Conservation (phyloP, 768 basidiomycete species). For the Cubamyces lactineus region DNA sequence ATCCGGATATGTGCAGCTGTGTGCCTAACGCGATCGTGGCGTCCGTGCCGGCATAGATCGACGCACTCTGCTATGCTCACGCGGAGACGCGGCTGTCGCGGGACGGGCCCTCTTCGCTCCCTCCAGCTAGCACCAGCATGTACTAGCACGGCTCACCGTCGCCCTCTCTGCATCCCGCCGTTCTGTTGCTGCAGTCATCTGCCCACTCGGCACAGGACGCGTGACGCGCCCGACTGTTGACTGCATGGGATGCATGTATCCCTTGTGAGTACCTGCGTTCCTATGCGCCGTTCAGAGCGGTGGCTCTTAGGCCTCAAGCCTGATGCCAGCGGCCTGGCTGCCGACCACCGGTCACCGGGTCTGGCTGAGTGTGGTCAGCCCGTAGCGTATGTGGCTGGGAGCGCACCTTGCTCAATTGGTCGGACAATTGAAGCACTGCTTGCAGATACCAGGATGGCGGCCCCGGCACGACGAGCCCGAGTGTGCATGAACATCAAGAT, state of each 20-base stretch:
- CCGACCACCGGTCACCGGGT: background rate
- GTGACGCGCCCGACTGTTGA: background rate
- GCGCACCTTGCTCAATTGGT: background rate
- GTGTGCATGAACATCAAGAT: too few relatives aligned
- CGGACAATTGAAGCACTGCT: background rate
- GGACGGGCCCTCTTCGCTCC: constrained; percentile 12
- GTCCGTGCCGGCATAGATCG: constrained; percentile 8
- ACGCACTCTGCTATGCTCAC: constrained; percentile 2
- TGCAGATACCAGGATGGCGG: background rate
- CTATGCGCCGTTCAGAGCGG: too few relatives aligned
- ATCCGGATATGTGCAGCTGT: constrained; percentile 12
- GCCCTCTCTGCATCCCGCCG: too few relatives aligned
- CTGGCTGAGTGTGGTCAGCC: background rate
- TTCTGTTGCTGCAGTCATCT: background rate
- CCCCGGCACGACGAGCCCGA: background rate
- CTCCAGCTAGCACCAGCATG: background rate
- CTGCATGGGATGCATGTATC: too few relatives aligned
- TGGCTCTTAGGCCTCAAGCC: too few relatives aligned
- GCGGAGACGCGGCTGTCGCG: background rate
- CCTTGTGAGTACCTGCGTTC: too few relatives aligned
- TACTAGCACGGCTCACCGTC: too few relatives aligned
- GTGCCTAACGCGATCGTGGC: constrained; percentile 19
- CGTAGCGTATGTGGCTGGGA: background rate
- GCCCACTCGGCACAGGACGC: background rate
- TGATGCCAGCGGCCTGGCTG: background rate